These are phyloP conservation scores for Aureobasidium sp. DNA, from an alignment of 2,329 filamentous ascomycete genomes.

Conservation along the genomic window DNA sequence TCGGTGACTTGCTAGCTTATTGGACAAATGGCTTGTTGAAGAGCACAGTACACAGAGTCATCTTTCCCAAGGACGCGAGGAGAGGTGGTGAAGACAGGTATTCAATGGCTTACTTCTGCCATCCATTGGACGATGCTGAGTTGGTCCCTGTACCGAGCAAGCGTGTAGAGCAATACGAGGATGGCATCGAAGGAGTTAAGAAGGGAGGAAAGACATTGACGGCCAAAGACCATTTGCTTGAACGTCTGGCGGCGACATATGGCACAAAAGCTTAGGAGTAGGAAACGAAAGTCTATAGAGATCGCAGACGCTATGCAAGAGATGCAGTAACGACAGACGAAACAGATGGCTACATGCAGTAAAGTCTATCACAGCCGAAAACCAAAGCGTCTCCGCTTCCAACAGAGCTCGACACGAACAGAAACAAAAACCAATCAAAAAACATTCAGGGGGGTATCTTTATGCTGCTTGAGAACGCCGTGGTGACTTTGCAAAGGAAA, in stretches of 20 bases:
- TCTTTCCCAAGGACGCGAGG: conserved; percentile 47
- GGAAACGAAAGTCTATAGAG: not conserved
- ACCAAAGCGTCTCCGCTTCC: not conserved
- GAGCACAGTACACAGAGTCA: conserved; percentile 81
- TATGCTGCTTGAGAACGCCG: not conserved
- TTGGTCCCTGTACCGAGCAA: conserved; percentile 48
- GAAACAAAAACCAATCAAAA: not conserved
- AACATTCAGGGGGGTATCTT: not conserved
- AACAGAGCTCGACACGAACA: not conserved
- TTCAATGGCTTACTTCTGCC: conserved; percentile 54
- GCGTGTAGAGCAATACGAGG: conserved; percentile 35
- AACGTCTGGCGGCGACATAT: conserved; percentile 51
- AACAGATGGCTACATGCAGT: not conserved
- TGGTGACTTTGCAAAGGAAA: not conserved
- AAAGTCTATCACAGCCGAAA: not conserved
- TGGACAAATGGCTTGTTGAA: conserved; percentile 87
- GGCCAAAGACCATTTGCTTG: conserved; percentile 49
- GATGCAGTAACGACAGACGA: not conserved
- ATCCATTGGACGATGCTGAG: conserved; percentile 47
- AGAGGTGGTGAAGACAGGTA: conserved; percentile 42
- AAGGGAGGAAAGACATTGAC: conserved; percentile 42
- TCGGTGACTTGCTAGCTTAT: conserved; percentile 66
- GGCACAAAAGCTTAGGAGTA: conserved; percentile 24
- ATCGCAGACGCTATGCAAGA: not conserved
- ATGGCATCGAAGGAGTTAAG: conserved; percentile 23